A percentile compares a stretch with the other conserved stretches of the same genome.
phyloP scores from a whole-genome alignment of 2,329 filamentous ascomycete genomes.

The Hypoxylon sp. region DNA sequence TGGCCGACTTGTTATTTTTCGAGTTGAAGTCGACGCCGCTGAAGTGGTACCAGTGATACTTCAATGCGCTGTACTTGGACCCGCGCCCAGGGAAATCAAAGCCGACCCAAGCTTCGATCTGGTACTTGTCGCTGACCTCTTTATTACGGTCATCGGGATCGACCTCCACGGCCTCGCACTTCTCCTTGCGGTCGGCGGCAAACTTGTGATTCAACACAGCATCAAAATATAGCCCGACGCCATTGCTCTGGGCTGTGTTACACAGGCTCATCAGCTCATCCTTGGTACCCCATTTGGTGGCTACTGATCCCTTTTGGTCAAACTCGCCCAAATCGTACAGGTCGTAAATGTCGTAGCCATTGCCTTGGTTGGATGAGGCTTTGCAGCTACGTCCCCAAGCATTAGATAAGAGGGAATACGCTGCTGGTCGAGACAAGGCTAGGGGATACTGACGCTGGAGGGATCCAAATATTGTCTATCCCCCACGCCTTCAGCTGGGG shows the following conservation, averaged over 20 bases:
- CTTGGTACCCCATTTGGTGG: slow-evolving; percentile 71
- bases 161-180: slow-evolving; percentile 64
- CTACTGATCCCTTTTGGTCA: slow-evolving; percentile 68
- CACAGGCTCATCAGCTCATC: slow-evolving; percentile 65
- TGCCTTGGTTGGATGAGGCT: slow-evolving; percentile 54
- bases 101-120: slow-evolving; percentile 73
- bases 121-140: slow-evolving; percentile 60
- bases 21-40: slow-evolving; percentile 73
- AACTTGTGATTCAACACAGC: slow-evolving; percentile 78
- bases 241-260: slow-evolving; percentile 57
- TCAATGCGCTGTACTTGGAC: slow-evolving; percentile 65
- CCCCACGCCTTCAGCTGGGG: slow-evolving; percentile 64
- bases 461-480: slow-evolving; percentile 61
- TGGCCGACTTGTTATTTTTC: slow-evolving; percentile 60
- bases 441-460: background rate
- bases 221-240: slow-evolving; percentile 71
- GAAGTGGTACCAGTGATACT: slow-evolving; percentile 74
- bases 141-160: slow-evolving; percentile 48
- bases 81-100: slow-evolving; percentile 71
- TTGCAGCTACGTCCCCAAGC: background rate
- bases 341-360: slow-evolving; percentile 76
- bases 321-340: slow-evolving; percentile 77
- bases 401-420: background rate
- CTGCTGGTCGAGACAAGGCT: background rate
- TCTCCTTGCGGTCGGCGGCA: slow-evolving; percentile 69